phyloP scores from a whole-genome alignment of 352 stramenopile species.

The Phytophthora idaei region DNA sequence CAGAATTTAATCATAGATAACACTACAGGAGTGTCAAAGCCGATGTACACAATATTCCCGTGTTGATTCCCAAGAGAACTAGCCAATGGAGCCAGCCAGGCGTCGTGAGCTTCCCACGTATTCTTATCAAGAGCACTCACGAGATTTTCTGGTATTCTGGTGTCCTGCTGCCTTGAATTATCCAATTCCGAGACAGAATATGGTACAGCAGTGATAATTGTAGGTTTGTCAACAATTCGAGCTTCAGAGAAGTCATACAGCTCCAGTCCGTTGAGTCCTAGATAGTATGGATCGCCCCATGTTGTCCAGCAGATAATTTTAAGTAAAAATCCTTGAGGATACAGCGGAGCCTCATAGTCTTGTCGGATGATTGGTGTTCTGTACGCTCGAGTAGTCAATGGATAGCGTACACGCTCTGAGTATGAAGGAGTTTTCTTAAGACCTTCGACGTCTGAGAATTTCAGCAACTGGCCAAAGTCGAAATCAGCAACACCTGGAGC shows the following conservation, averaged over 20 bases:
- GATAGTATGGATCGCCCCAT: conserved; percentile 86
- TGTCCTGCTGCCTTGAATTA: conserved; percentile 38
- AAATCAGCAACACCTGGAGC: conserved; percentile 71
- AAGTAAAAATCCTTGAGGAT: conserved; percentile 84
- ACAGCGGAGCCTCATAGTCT: conserved; percentile 87
- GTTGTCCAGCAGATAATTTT: conserved; percentile 84
- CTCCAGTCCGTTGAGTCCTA: conserved; percentile 84
- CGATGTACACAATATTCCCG: conserved; percentile 77
- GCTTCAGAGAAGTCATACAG: conserved; percentile 69
- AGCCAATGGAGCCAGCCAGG: conserved; percentile 75
- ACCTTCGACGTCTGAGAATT: conserved; percentile 22
- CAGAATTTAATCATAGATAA: conserved; percentile 89
- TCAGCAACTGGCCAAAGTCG: conserved; percentile 76
- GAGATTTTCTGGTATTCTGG: conserved; percentile 64
- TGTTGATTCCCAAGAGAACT: conserved; percentile 60
- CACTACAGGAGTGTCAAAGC: conserved; percentile 72
- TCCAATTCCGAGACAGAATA: conserved; percentile 60
- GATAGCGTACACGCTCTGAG: conserved; percentile 46
- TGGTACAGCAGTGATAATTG: conserved; percentile 56
- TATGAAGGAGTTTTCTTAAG: conserved; percentile 25
- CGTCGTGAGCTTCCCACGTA: conserved; percentile 72
- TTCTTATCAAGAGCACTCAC: conserved; percentile 76
- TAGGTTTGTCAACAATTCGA: conserved; percentile 39
- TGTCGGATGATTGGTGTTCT: conserved; percentile 80
- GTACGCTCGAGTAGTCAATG: conserved; percentile 52